These are phyloP conservation scores for Golubevia sp. DNA, from an alignment of 1,284 basidiomycete species.

Conservation along the genomic window DNA sequence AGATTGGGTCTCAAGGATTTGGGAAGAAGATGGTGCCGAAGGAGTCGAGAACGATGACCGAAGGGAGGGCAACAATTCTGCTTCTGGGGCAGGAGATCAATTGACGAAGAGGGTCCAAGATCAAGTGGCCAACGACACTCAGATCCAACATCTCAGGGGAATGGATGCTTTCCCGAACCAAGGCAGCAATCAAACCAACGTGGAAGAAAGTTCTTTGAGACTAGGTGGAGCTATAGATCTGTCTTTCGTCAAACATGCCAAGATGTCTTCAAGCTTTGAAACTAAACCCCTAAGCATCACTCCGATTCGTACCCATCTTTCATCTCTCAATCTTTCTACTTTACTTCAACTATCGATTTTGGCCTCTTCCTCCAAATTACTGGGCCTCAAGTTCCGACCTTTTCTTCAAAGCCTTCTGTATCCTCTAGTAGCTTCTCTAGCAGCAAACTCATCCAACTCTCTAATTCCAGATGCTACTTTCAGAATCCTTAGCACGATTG, in stretches of 20 bases:
- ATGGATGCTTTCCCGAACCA: too few relatives aligned
- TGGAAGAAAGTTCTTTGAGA: too few relatives aligned
- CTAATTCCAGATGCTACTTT: conserved; percentile 14
- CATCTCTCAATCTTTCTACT: background rate
- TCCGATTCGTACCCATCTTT: background rate
- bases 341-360: conserved; percentile 24
- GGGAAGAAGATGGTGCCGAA: conserved; percentile 7
- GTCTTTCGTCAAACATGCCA: conserved; percentile 2
- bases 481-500: conserved; percentile 23
- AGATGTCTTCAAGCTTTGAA: background rate
- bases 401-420: conserved; percentile 37
- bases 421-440: conserved; percentile 38
- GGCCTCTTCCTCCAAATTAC: conserved; percentile 21
- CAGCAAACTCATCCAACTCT: conserved; percentile 8
- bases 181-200: too few relatives aligned
- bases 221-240: background rate
- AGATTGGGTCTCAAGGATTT: background rate
- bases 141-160: too few relatives aligned
- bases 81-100: background rate
- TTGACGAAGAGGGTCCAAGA: background rate
- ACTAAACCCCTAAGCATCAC: too few relatives aligned
- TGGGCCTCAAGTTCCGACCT: conserved; percentile 38
- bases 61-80: background rate
- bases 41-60: conserved; percentile 3
- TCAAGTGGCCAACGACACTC: background rate